Conservation (phyloP, 805 yeast species). For the Candida morakotiae region DNA sequence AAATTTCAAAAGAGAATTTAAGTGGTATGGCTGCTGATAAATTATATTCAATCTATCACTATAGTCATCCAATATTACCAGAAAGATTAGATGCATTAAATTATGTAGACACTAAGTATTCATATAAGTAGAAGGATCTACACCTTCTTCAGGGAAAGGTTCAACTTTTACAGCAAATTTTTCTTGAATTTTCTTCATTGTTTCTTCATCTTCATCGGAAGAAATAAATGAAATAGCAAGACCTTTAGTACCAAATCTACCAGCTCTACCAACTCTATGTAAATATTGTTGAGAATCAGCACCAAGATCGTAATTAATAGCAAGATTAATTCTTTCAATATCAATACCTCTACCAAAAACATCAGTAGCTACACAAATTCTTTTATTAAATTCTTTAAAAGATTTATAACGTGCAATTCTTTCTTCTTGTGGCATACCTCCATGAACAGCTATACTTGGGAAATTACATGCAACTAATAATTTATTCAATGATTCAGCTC, state of each 20-base stretch:
- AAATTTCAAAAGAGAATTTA: constrained; percentile 75
- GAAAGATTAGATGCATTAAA: constrained; percentile 83
- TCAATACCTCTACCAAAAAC: constrained; percentile 99
- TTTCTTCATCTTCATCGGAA: constrained; percentile 82
- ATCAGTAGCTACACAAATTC: constrained; percentile 98
- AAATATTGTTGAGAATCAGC: constrained; percentile 95
- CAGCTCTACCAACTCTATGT: constrained; percentile 99
- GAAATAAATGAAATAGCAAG: constrained; percentile 89
- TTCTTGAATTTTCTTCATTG: constrained; percentile 88
- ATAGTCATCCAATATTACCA: constrained; percentile 87
- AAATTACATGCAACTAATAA: constrained; percentile 87
- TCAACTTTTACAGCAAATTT: constrained; percentile 94
- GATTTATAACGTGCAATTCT: constrained; percentile 95
- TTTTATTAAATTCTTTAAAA: constrained; percentile 96
- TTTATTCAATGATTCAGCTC: constrained; percentile 90
- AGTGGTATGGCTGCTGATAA: constrained; percentile 86
- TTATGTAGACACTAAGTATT: constrained; percentile 60
- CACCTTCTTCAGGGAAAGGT: constrained; percentile 96
- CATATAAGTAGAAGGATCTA: constrained; percentile 97
- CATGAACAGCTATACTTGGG: constrained; percentile 96
- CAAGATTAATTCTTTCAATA: constrained; percentile 96
- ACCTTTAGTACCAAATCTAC: constrained; percentile 99
- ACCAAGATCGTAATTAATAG: constrained; percentile 96
- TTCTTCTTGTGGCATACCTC: constrained; percentile 94
- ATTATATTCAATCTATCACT: constrained; percentile 82